Evolutionary conservation across 163 green algal genomes (phyloP).

Genomic region (Chlorella variabilis): DNA sequence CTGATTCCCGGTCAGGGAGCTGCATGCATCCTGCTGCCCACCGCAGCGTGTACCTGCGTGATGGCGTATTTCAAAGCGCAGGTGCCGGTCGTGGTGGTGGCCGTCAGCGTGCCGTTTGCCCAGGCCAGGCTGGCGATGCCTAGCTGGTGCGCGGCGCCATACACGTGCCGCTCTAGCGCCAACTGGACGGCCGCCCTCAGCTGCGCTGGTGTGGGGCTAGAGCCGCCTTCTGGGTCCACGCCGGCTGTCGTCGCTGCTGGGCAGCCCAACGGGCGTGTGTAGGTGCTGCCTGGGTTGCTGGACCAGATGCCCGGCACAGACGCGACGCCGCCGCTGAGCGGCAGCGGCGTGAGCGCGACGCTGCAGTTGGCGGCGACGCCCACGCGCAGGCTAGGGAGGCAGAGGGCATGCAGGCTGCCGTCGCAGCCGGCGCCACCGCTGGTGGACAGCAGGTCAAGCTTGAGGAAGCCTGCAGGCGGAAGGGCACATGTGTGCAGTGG

Average conservation of each 20-base stretch:
- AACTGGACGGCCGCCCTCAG: background rate
- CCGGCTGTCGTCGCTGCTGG: background rate
- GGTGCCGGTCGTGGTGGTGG: background rate
- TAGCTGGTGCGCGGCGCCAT: background rate
- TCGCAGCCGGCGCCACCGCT: background rate
- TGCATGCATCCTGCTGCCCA: background rate
- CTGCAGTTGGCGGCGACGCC: background rate
- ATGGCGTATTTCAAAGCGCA: conserved; percentile 4
- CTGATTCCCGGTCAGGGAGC: background rate
- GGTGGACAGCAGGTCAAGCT: background rate
- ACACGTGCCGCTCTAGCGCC: background rate
- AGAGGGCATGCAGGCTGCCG: background rate
- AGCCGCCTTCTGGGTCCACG: background rate
- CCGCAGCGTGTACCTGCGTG: background rate
- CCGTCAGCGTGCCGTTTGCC: background rate
- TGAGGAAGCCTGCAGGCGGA: background rate
- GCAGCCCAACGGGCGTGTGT: background rate
- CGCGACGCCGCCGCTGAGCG: background rate
- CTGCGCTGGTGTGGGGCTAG: background rate
- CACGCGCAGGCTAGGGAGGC: background rate
- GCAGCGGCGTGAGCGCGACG: background rate
- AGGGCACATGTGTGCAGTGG: no score
- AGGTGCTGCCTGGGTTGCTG: background rate
- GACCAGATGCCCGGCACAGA: background rate
- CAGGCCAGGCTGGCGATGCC: background rate